Percentiles rank a stretch among this genome's conserved stretches.
phyloP scores from a whole-genome alignment of 2,329 filamentous ascomycete genomes.

The Periconia sp. region DNA sequence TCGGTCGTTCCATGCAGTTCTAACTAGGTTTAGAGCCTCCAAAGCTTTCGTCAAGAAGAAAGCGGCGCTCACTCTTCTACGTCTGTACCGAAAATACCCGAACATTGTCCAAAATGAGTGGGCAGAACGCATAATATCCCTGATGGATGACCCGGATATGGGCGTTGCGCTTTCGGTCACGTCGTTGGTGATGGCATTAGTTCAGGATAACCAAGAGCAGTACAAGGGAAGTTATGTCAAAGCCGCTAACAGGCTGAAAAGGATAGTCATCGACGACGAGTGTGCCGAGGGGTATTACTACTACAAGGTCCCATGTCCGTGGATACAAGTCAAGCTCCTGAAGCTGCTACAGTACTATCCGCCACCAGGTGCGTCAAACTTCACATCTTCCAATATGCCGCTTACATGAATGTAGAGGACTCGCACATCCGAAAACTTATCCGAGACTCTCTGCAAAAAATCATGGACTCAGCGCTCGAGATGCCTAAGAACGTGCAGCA shows the following conservation, averaged over 20 bases:
- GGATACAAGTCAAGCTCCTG: slow-evolving; percentile 94
- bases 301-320: slow-evolving; percentile 99
- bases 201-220: slow-evolving; percentile 90
- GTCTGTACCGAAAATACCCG: slow-evolving; percentile 91
- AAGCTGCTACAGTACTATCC: slow-evolving; percentile 94
- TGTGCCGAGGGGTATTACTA: slow-evolving; percentile 92
- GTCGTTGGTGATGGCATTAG: slow-evolving; percentile 89
- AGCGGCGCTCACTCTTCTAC: slow-evolving; percentile 87
- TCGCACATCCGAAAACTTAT: slow-evolving; percentile 90
- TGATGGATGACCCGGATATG: slow-evolving; percentile 95
- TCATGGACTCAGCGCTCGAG: slow-evolving; percentile 88
- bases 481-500: slow-evolving; percentile 98
- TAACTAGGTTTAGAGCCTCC: slow-evolving; percentile 61
- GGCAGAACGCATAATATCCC: slow-evolving; percentile 96
- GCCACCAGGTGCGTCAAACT: slow-evolving; percentile 68
- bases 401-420: slow-evolving; percentile 65
- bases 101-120: slow-evolving; percentile 94
- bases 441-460: slow-evolving; percentile 85
- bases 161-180: slow-evolving; percentile 95
- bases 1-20: slow-evolving; percentile 3
- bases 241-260: slow-evolving; percentile 84
- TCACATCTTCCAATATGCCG: background rate
- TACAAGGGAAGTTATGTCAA: slow-evolving; percentile 96
- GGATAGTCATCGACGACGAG: slow-evolving; percentile 87
- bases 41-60: slow-evolving; percentile 99